Evolutionary conservation across 768 basidiomycete genomes (phyloP), one percentile per base, ranked within the genome.

Genomic region (Lactifluus rugatus): DNA sequence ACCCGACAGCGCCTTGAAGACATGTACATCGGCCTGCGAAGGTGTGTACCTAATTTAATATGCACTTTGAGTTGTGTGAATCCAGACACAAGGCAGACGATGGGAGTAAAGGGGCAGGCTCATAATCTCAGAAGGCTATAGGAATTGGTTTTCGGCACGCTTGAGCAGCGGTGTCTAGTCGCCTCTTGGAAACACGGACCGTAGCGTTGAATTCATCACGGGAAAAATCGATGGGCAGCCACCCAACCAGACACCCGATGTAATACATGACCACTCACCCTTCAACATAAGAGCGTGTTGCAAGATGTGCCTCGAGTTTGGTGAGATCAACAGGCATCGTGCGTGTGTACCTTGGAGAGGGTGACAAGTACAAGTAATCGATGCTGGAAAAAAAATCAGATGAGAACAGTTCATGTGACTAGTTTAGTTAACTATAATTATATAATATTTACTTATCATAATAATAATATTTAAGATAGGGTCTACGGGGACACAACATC

Each of bases 141-240:
- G 85, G 78, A 74, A 71, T 72, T 65, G 63, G 66, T 68, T 87
- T 66, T 90, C 88, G 76, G 85, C 88, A 89, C 75, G 71, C 71
- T 80, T 76, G 25, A 74, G 73, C 80, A 82, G 86, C 85, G 88
- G 81, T 87, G 85, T 91, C 89, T 93, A 85, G 77, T 83, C 87
- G 83, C 86, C 81, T 83, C 87, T 91, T 84, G 81, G 89, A 88
- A 91, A 91, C 89, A 90, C 89, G 89, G 89, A 92, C 89, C 90
- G 90, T 87, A 87, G 87, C 87, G 70, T 75, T 39, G 65, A 64
- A 72, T 89, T 31, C 87, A 88, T 90, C 85, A 79, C 65, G 67
- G 62, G 58, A 55, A 59, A 62, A 52, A 25, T 61, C 64, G 57
- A 57, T 61, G 64, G 39, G 48, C 54, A 5, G n/a, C 26, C 37